Base-by-base conservation (phyloP, 2,329 filamentous ascomycete genomes). In the Aureobasidium sp. region DNA sequence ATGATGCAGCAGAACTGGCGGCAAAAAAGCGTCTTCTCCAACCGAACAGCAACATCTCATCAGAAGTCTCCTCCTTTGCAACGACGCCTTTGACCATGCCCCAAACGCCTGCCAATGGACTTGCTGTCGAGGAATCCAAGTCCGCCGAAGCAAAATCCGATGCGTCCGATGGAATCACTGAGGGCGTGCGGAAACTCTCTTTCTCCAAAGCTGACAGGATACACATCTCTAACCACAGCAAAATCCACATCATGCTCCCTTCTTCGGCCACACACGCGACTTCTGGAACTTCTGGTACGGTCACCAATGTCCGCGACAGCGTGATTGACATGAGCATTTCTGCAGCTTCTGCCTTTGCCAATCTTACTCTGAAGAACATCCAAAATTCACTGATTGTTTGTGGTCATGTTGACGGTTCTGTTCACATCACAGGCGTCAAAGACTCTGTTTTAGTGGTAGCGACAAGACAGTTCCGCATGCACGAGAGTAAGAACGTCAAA, bases 381-480 rank as follows among this genome's bases (percentile, higher is more conserved):
- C 78, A 80, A 30, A 76, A 83, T 47, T 89, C 87, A 54, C 77
- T 97, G 21, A 78, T 99, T 30, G 77, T 97, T 15, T 89, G 87
- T 42, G 91, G 92, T 0, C 83, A 85, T 61, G 88, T 97, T 6
- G 80, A 82, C 44, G 94, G 94, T 0, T 85, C 94, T 0, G 86
- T 88, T 9, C 93, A 97, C 71, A 83, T 97, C 57, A 97, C 93
- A 0, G 82, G 81, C 0, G 77, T 96, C 1, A 77, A 80, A 55
- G 79, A 90, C 68, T 89, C 86, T 65, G 83, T 91, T n/a, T 74
- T 96, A 15, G 85, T 97, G 0, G 85, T 96, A 3, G 81, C 84
- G 7, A 89, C 90, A 58, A 83, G 88, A n/a, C 94, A 99, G 74
- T 91, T 96, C 69, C 84, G 94, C 27, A 93, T 99, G 78, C 94